Conservation (phyloP, 1,284 basidiomycete species). For the Marasmius fiardii region DNA sequence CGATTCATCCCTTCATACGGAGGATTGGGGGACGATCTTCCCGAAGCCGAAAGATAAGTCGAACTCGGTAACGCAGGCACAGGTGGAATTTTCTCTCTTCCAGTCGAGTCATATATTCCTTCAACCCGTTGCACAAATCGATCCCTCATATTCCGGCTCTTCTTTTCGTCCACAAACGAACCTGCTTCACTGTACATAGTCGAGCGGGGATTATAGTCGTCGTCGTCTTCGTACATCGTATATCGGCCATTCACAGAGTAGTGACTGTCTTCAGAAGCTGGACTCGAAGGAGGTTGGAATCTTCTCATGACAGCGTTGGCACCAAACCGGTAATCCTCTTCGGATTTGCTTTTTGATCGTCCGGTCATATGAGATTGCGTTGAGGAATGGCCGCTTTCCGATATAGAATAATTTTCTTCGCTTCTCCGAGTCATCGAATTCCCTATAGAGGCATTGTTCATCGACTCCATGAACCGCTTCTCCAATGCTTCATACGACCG, state of each 20-base stretch:
- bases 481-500: conserved; percentile 24
- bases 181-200: conserved; percentile 34
- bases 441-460: conserved; percentile 13
- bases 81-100: conserved; percentile 21
- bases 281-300: background rate
- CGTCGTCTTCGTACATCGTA: conserved; percentile 1
- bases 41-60: conserved; percentile 7
- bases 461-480: conserved; percentile 12
- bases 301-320: background rate
- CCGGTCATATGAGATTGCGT: no score
- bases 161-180: conserved; percentile 50
- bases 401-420: background rate
- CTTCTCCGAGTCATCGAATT: background rate
- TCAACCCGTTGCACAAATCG: conserved; percentile 49
- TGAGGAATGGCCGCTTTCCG: background rate
- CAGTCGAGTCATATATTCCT: conserved; percentile 43
- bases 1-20: background rate
- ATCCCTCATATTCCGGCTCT: conserved; percentile 45
- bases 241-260: background rate
- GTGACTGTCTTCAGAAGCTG: background rate
- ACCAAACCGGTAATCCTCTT: no score
- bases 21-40: conserved; percentile 7
- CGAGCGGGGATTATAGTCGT: conserved; percentile 14
- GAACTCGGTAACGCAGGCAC: background rate
- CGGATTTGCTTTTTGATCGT: no score